Percentiles rank a stretch among this genome's conserved stretches.
Conservation (phyloP, 257 asterid species). For the Solanum dulcamara region DNA sequence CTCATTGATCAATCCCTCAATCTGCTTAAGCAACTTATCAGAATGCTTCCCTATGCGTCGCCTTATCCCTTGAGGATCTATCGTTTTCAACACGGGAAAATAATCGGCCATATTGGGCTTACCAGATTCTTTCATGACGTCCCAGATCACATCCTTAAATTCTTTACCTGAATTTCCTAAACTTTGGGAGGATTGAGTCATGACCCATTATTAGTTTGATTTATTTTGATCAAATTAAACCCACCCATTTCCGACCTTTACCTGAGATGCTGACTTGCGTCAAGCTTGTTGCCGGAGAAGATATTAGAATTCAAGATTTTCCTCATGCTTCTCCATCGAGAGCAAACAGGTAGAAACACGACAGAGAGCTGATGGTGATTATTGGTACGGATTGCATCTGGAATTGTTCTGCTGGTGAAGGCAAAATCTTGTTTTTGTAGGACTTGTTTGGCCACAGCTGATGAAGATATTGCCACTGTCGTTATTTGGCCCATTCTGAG, state of each 20-base stretch:
- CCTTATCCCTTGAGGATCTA: conserved; percentile 56
- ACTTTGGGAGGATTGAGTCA: background rate
- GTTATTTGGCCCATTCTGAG: background rate
- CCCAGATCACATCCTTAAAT: conserved; percentile 46
- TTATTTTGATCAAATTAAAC: background rate
- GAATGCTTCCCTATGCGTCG: conserved; percentile 25
- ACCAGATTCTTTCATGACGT: conserved; percentile 43
- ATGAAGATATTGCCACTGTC: conserved; percentile 4
- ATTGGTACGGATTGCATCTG: conserved; percentile 10
- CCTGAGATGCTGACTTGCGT: conserved; percentile 50
- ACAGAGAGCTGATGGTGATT: conserved; percentile 8
- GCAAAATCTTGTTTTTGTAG: conserved; percentile 14
- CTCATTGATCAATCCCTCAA: conserved; percentile 29
- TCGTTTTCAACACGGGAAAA: conserved; percentile 24
- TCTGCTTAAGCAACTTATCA: conserved; percentile 20
- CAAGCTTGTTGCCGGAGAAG: conserved; percentile 55
- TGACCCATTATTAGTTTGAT: background rate
- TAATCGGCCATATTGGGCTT: conserved; percentile 54
- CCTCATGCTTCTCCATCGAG: conserved; percentile 11
- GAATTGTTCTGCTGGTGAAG: conserved; percentile 7
- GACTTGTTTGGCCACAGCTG: background rate
- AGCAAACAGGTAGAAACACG: conserved; percentile 6
- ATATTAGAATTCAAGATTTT: conserved; percentile 25
- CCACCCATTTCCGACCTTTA: background rate
- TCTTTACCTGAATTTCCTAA: conserved; percentile 53